A percentile compares a stretch with the other conserved stretches of the same genome.
Evolutionary conservation across 306 rosid species (phyloP).

Genomic region (Lotus japonicus): DNA sequence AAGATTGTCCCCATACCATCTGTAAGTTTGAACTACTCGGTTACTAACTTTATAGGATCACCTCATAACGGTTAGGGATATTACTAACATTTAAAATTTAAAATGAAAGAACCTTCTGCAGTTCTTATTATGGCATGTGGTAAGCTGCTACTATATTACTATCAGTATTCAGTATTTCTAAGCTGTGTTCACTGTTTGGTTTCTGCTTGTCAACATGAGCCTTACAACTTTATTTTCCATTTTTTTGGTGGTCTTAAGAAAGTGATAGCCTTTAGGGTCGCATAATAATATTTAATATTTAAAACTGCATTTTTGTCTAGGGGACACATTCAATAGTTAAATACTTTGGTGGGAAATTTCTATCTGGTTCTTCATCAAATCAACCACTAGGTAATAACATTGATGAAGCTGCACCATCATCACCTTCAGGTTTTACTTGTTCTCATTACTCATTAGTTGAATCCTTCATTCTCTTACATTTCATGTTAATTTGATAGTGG

Average conservation of each 20-base stretch:
- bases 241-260: slow-evolving; percentile 6
- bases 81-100: slow-evolving; percentile 9
- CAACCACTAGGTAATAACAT: slow-evolving; percentile 29
- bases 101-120: slow-evolving; percentile 10
- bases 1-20: slow-evolving; percentile 81
- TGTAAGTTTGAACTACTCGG: slow-evolving; percentile 47
- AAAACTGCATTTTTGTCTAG: slow-evolving; percentile 37
- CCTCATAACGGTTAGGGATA: background rate
- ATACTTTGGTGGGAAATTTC: slow-evolving; percentile 57
- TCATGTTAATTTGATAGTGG: slow-evolving; percentile 19
- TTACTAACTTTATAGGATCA: slow-evolving; percentile 8
- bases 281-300: slow-evolving; percentile 4
- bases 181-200: slow-evolving; percentile 5
- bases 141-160: background rate
- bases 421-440: slow-evolving; percentile 55
- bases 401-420: slow-evolving; percentile 43
- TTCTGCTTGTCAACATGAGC: slow-evolving; percentile 8
- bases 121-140: background rate
- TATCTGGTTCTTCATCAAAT: slow-evolving; percentile 34
- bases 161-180: background rate
- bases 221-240: background rate
- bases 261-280: slow-evolving; percentile 4
- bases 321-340: slow-evolving; percentile 76
- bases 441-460: slow-evolving; percentile 8
- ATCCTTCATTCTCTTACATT: background rate